A percentile compares a stretch with the other conserved stretches of the same genome.
phyloP scores from a whole-genome alignment of 202 grass and related monocot species.

The Carex sylvatica region DNA sequence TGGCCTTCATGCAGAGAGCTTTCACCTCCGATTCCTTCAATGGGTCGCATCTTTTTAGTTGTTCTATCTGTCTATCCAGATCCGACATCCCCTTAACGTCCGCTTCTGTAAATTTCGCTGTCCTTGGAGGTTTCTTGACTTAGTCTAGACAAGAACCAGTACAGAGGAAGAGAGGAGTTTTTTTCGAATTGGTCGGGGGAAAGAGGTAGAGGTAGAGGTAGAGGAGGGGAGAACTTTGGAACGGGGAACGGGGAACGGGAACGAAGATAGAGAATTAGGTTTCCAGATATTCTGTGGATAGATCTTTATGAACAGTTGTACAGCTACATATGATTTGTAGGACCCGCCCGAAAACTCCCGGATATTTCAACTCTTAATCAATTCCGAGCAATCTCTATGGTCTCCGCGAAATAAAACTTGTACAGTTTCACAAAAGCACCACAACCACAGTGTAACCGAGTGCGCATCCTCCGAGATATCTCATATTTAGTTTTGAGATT shows the following conservation, averaged over 20 bases:
- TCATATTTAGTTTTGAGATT: too few species aligned
- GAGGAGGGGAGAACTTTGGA: not conserved
- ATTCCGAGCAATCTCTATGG: too few species aligned
- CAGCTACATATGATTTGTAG: not conserved
- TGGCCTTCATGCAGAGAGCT: constrained; percentile 97
- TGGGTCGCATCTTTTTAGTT: constrained; percentile 98
- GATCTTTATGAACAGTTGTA: not conserved
- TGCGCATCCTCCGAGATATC: too few species aligned
- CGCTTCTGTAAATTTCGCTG: constrained; percentile 24
- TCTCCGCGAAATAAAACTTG: too few species aligned
- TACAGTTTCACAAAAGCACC: too few species aligned
- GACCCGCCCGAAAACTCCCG: not conserved
- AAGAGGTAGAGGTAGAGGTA: not conserved
- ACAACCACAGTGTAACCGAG: too few species aligned
- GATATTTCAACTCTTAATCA: too few species aligned
- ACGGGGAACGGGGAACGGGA: not conserved
- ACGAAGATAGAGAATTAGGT: not conserved
- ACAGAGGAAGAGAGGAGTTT: not conserved
- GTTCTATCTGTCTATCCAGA: constrained; percentile 97
- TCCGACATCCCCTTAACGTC: constrained; percentile 46
- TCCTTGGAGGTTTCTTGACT: not conserved
- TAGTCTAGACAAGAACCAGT: not conserved
- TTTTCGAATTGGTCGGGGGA: constrained; percentile 50
- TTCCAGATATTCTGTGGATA: not conserved
- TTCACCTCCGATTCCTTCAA: constrained; percentile 95